Evolutionary conservation across 163 green algal species (phyloP), one percentile per base, ranked within the genome.

Genomic region (Scenedesmus sp.): DNA sequence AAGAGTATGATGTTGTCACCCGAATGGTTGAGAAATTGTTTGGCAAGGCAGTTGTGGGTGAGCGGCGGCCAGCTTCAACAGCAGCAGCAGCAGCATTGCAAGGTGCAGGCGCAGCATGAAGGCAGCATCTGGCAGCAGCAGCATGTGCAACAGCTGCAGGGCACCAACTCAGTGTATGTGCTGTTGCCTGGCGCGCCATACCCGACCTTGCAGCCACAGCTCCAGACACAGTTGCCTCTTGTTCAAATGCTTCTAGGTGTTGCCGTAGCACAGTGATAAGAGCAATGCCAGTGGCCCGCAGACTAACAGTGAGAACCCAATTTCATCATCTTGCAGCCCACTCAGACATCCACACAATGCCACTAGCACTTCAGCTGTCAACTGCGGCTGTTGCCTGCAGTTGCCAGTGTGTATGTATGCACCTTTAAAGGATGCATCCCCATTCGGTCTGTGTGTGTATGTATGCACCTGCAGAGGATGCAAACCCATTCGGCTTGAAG

Each of bases 401-500:
- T 18, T 4, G 6, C 2, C 62, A 82, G 74, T 20, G 8, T 4
- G n/a, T 9, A 82, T 10, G 23, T 20, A 54, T 23, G 76, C 76
- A 46, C 2, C 12, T 56, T 6, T 4, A 84, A 26, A 4, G 23
- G 4, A n/a, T 8, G 18, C 76, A 54, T 2, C n/a, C 46, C 34
- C 5, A 20, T 3, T 59, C 34, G 26, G n/a, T 20, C 5, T n/a
- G 23, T 82, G 20, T 82, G n/a, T 73, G 54, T 64, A 52, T 52
- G 60, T 7, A 16, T 26, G 9, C 56, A 87, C 13, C 34, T 34
- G 23, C 89, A 82, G 66, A 94, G 10, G 92, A 94, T 55, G n/a
- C 59, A 10, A 26, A 64, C 7, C 92, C 92, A 0, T 70, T 88
- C 20, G 92, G 92, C 16, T 56, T 94, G 46, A 93, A 93, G 76